These are phyloP conservation scores for Orbilia oligospora DNA, from an alignment of 2,329 filamentous ascomycete species.

Conservation along the genomic window DNA sequence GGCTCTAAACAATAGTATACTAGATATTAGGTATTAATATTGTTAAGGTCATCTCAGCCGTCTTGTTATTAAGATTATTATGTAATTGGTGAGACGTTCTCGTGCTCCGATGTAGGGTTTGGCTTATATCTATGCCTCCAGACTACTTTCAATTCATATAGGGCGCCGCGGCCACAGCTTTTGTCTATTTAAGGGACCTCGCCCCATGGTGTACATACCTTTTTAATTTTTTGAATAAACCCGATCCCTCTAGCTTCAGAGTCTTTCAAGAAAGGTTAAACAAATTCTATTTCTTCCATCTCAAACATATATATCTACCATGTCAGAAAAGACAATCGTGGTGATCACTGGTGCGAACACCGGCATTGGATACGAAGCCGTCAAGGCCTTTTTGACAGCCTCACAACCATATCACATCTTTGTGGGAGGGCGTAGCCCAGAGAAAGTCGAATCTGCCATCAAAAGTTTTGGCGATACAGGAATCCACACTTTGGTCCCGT, in stretches of 20 bases:
- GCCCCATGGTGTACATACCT: not conserved
- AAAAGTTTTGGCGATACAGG: slow-evolving; percentile 64
- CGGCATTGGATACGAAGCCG: slow-evolving; percentile 74
- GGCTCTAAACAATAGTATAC: not conserved
- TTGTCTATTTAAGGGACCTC: not conserved
- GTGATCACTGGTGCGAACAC: slow-evolving; percentile 76
- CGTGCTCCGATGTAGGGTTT: not conserved
- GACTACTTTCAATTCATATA: not conserved
- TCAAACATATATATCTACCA: not conserved
- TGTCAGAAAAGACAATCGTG: slow-evolving; percentile 66
- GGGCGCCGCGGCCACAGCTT: too few relatives aligned
- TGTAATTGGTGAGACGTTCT: too few relatives aligned
- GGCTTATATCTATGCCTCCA: not conserved
- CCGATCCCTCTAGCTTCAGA: too few relatives aligned
- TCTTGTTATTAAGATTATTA: not conserved
- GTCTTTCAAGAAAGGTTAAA: too few relatives aligned
- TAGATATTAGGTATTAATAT: not conserved
- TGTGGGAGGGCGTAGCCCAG: slow-evolving; percentile 71
- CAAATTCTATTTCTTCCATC: not conserved
- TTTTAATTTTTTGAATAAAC: not conserved
- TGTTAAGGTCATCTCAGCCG: too few relatives aligned
- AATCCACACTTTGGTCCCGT: slow-evolving; percentile 45
- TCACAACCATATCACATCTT: slow-evolving; percentile 73
- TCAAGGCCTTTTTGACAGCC: slow-evolving; percentile 70
- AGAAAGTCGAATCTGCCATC: slow-evolving; percentile 71